Evolutionary conservation across 345 rosid species (phyloP).

Genomic region (Salix purpurea): DNA sequence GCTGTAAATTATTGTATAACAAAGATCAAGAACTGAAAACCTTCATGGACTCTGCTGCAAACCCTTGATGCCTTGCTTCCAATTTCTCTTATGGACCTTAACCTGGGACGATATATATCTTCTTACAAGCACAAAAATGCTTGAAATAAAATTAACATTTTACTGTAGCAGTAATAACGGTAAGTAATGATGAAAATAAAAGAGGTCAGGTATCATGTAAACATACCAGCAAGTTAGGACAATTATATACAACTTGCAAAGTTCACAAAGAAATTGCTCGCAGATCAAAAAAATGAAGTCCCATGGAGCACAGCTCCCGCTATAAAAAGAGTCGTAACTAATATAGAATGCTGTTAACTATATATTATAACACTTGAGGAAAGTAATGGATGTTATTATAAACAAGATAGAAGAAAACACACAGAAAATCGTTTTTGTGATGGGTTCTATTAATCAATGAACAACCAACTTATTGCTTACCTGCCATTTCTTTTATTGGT

Average conservation of each 20-base stretch:
- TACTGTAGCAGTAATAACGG: background rate
- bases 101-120: background rate
- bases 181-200: background rate
- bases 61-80: background rate
- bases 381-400: background rate
- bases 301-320: slow-evolving; percentile 2
- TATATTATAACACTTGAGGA: background rate
- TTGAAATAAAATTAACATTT: background rate
- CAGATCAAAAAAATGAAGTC: background rate
- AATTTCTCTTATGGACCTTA: background rate
- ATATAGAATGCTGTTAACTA: background rate
- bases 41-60: background rate
- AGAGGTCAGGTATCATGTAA: background rate
- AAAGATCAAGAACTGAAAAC: background rate
- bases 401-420: background rate
- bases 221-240: background rate
- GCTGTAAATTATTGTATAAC: background rate
- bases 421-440: background rate
- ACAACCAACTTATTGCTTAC: slow-evolving; percentile 16
- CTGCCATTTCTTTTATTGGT: slow-evolving; percentile 20
- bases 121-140: background rate
- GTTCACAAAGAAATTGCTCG: background rate
- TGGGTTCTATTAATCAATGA: slow-evolving; percentile 7
- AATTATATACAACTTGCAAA: background rate
- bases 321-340: slow-evolving; percentile 14